These are phyloP conservation scores for Calocera viscosa DNA, from an alignment of 768 basidiomycete species.

Conservation along the genomic window DNA sequence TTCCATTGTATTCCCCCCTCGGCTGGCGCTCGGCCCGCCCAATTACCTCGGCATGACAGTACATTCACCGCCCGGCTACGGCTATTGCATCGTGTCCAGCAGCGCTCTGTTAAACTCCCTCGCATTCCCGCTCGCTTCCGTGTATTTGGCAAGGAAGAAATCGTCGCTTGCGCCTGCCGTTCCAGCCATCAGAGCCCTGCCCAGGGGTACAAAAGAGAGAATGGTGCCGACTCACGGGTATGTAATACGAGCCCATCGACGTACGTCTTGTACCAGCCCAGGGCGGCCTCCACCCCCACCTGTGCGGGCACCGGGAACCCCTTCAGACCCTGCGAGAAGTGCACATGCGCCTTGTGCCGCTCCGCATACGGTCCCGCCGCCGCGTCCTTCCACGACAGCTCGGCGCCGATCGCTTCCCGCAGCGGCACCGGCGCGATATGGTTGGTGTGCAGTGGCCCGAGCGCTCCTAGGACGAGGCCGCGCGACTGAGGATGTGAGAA, in stretches of 20 bases:
- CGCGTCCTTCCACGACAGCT: slow-evolving; percentile 24
- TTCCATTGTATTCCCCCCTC: too few species aligned
- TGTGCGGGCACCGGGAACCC: slow-evolving; percentile 43
- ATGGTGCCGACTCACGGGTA: slow-evolving; percentile 31
- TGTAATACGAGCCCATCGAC: slow-evolving; percentile 46
- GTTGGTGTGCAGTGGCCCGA: slow-evolving; percentile 47
- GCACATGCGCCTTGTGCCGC: slow-evolving; percentile 37
- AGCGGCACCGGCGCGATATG: slow-evolving; percentile 54
- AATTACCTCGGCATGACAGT: not conserved
- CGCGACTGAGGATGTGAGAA: slow-evolving; percentile 35
- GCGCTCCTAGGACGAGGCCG: slow-evolving; percentile 61
- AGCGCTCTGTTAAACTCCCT: slow-evolving; percentile 63
- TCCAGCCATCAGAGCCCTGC: not conserved
- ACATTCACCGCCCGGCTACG: not conserved
- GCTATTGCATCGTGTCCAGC: slow-evolving; percentile 16
- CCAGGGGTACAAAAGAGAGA: not conserved
- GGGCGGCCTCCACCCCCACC: slow-evolving; percentile 55
- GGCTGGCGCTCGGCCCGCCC: too few species aligned
- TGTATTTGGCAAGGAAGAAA: slow-evolving; percentile 64
- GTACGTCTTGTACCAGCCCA: slow-evolving; percentile 66
- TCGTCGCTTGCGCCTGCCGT: slow-evolving; percentile 48
- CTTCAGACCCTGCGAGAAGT: slow-evolving; percentile 45
- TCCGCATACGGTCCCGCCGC: slow-evolving; percentile 45
- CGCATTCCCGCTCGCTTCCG: slow-evolving; percentile 65
- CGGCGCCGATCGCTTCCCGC: slow-evolving; percentile 43